These are phyloP conservation scores for Microglena sp. DNA, from an alignment of 139 green algal species.

Conservation along the genomic window DNA sequence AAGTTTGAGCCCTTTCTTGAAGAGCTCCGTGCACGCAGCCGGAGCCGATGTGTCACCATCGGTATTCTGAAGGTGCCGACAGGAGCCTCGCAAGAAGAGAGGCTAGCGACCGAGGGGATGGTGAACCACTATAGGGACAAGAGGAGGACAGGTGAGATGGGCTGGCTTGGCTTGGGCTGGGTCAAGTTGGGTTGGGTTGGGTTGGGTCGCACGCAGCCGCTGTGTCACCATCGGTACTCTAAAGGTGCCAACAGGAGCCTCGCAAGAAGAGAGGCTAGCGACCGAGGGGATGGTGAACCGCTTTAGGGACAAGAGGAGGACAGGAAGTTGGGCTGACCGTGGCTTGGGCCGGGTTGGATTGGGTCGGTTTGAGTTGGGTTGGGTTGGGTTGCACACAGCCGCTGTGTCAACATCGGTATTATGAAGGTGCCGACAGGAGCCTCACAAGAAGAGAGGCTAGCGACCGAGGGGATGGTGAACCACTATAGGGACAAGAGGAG, in stretches of 20 bases:
- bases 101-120: conserved; percentile 2
- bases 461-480: neutral
- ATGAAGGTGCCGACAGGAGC: neutral
- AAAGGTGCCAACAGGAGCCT: neutral
- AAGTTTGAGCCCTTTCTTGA: conserved; percentile 50
- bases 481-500: conserved; percentile 1
- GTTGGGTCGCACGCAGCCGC: no score
- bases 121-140: conserved; percentile 2
- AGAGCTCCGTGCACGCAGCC: conserved; percentile 35
- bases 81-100: neutral
- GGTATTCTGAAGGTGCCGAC: conserved; percentile 12
- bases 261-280: neutral
- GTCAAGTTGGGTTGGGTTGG: neutral
- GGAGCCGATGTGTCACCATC: conserved; percentile 40
- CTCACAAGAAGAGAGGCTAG: neutral
- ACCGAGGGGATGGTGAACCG: neutral
- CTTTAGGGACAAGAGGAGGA: neutral
- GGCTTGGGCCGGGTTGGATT: neutral
- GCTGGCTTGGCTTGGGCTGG: neutral
- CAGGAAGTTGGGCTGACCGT: neutral
- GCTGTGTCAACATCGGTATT: conserved; percentile 38
- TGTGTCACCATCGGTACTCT: conserved; percentile 36
- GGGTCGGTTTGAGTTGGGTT: no score
- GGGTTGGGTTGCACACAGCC: no score
- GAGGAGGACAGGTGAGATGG: neutral